These are phyloP conservation scores for Mucor piriformis DNA, from an alignment of 371 early-diverging fungal species.

Conservation along the genomic window DNA sequence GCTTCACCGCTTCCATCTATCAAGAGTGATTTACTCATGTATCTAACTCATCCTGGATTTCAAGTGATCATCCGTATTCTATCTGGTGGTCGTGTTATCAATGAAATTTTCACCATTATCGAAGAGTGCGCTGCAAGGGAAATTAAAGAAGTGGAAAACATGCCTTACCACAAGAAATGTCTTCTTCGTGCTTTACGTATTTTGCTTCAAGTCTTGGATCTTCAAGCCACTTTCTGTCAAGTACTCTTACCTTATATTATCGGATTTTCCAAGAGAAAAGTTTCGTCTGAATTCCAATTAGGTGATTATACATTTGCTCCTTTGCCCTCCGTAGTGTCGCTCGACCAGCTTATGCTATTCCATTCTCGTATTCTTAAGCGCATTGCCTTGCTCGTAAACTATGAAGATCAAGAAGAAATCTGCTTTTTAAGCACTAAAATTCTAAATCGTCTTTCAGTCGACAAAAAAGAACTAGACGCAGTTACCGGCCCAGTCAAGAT, in stretches of 20 bases:
- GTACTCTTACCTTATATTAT: constrained; percentile 63
- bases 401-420: constrained; percentile 66
- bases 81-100: constrained; percentile 71
- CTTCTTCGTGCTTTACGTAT: constrained; percentile 66
- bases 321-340: constrained; percentile 61
- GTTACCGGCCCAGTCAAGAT: no score
- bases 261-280: constrained; percentile 26
- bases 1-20: not conserved
- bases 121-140: constrained; percentile 61
- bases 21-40: constrained; percentile 14
- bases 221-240: constrained; percentile 74
- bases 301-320: constrained; percentile 30
- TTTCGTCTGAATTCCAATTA: constrained; percentile 35
- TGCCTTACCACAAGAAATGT: constrained; percentile 35
- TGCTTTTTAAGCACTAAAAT: constrained; percentile 77
- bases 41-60: constrained; percentile 82
- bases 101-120: constrained; percentile 69
- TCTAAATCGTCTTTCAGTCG: constrained; percentile 69
- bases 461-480: constrained; percentile 31
- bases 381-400: constrained; percentile 72
- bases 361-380: constrained; percentile 67
- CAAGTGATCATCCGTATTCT: constrained; percentile 79
- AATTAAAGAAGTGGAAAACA: constrained; percentile 33
- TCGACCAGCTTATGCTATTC: constrained; percentile 81
- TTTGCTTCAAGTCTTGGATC: constrained; percentile 60